Conservation (phyloP, 192 early-diverging fungal genomes). For the Backusella australiensis region DNA sequence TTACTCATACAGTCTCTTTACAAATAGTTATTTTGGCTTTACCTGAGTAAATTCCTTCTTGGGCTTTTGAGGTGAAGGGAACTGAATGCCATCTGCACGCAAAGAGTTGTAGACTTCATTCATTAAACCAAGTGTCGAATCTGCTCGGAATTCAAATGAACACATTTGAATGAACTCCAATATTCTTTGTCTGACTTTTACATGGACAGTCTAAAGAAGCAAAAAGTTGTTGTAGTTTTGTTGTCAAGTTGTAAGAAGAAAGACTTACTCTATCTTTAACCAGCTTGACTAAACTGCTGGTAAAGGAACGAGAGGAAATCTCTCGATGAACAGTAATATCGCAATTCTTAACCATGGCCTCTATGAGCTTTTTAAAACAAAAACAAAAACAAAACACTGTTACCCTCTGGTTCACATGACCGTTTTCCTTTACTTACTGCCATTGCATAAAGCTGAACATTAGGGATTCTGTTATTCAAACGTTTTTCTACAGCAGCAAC, state of each 20-base stretch:
- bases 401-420: not conserved
- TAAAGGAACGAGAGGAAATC: constrained; percentile 84
- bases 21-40: constrained; percentile 17
- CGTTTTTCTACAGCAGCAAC: constrained; percentile 73
- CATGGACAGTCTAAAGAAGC: constrained; percentile 58
- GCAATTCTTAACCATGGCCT: constrained; percentile 92
- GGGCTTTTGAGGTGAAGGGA: constrained; percentile 78
- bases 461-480: constrained; percentile 74
- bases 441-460: constrained; percentile 68
- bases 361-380: constrained; percentile 54
- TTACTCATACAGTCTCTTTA: not conserved
- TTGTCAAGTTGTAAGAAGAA: no score
- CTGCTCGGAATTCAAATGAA: constrained; percentile 79
- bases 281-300: constrained; percentile 71
- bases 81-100: constrained; percentile 51
- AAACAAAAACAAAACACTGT: not conserved
- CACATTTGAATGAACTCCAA: constrained; percentile 91
- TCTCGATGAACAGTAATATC: constrained; percentile 75
- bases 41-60: constrained; percentile 66
- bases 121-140: constrained; percentile 79
- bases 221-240: not conserved
- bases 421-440: constrained; percentile 40
- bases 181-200: constrained; percentile 72
- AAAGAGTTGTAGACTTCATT: constrained; percentile 65
- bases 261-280: constrained; percentile 62